phyloP scores from a whole-genome alignment of 257 asterid species.

The Nemophila menziesii region DNA sequence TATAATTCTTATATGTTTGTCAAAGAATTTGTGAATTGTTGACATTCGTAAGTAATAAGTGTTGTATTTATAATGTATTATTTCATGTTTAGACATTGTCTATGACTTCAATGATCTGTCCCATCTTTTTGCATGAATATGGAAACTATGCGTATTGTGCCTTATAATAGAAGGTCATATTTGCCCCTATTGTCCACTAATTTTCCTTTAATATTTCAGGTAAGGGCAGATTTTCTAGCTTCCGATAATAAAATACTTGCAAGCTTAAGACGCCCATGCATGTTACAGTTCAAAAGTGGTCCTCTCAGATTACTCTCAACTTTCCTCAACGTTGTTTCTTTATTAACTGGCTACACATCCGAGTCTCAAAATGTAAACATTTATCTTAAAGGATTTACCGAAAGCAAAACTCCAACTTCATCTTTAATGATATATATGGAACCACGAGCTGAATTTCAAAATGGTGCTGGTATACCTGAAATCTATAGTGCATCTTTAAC shows the following conservation, averaged over 20 bases:
- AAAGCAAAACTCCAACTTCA: constrained; percentile 59
- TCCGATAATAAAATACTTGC: constrained; percentile 43
- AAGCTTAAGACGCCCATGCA: constrained; percentile 55
- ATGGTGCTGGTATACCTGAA: constrained; percentile 75
- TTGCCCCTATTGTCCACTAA: neutral
- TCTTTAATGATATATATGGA: constrained; percentile 54
- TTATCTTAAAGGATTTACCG: constrained; percentile 38
- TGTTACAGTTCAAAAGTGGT: constrained; percentile 60
- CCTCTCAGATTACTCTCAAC: constrained; percentile 60
- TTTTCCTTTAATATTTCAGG: constrained; percentile 21
- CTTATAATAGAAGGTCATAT: too few species aligned
- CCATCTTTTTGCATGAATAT: too few species aligned
- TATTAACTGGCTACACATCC: constrained; percentile 54
- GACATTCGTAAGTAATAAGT: neutral
- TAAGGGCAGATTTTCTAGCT: constrained; percentile 61
- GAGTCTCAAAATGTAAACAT: constrained; percentile 62
- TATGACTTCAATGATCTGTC: too few species aligned
- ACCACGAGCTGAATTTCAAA: constrained; percentile 61
- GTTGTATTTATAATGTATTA: neutral
- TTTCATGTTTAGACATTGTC: neutral
- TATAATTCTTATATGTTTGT: neutral
- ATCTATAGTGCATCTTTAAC: constrained; percentile 49
- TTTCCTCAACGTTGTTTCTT: constrained; percentile 53
- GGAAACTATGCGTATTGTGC: too few species aligned
- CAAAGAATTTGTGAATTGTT: neutral